Evolutionary conservation across 257 asterid species (phyloP).

Genomic region (Thymus mandschuricus): DNA sequence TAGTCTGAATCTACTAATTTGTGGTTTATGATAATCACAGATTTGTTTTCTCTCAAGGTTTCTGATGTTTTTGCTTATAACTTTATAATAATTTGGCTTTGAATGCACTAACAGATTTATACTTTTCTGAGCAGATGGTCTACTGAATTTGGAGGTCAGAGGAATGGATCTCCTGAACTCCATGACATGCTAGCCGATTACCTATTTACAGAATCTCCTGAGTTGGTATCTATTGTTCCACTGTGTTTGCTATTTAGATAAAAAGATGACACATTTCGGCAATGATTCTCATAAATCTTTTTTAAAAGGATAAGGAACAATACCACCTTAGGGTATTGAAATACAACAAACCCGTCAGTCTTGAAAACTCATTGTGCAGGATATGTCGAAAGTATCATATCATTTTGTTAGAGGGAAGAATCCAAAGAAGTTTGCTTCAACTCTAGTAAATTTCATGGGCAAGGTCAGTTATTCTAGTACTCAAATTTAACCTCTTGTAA

Average conservation of each 20-base stretch:
- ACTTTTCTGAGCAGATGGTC: conserved; percentile 76
- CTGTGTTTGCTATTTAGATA: conserved; percentile 22
- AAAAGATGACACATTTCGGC: conserved; percentile 1
- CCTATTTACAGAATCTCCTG: conserved; percentile 87
- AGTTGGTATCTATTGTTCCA: conserved; percentile 58
- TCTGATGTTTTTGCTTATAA: conserved; percentile 20
- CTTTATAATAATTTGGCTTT: conserved; percentile 9
- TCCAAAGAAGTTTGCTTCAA: conserved; percentile 82
- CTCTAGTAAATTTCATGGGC: conserved; percentile 88
- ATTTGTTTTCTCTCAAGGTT: conserved; percentile 12
- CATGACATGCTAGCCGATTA: conserved; percentile 97
- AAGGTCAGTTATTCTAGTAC: conserved; percentile 54
- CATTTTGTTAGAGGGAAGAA: conserved; percentile 88
- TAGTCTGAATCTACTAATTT: conserved; percentile 1
- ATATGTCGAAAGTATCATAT: conserved; percentile 84
- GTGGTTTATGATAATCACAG: conserved; percentile 22
- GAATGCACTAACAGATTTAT: conserved; percentile 28
- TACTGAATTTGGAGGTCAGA: conserved; percentile 73
- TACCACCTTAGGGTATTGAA: too few relatives aligned
- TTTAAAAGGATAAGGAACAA: too few relatives aligned
- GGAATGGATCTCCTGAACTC: conserved; percentile 83
- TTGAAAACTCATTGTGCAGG: conserved; percentile 45
- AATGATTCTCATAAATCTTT: not conserved
- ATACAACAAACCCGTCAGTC: too few relatives aligned
- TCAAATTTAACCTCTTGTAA: conserved; percentile 16